Evolutionary conservation across 495 filamentous ascomycete species (phyloP).

Genomic region (Penicillium ucsense): DNA sequence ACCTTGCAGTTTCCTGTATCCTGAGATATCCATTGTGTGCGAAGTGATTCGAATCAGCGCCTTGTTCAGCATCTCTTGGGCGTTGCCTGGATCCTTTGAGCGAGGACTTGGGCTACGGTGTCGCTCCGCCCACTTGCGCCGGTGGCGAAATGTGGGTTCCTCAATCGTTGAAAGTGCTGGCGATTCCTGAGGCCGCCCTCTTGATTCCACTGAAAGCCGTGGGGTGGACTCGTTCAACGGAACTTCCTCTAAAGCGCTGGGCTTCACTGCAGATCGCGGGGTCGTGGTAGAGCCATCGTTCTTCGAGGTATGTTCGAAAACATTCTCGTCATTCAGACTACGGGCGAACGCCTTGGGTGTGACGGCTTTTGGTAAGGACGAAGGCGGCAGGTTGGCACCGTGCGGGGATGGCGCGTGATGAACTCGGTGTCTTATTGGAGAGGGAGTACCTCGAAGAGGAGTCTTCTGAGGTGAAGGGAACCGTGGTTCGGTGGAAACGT

Average conservation of each 20-base stretch:
- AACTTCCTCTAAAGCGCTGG: constrained; percentile 19
- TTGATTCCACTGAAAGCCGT: constrained; percentile 2
- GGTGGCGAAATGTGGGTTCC: constrained; percentile 12
- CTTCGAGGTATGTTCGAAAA: constrained; percentile 6
- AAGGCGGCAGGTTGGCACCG: background rate
- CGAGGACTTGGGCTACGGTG: constrained; percentile 28
- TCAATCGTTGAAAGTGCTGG: constrained; percentile 1
- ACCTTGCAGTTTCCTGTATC: constrained; percentile 78
- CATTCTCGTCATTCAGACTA: constrained; percentile 21
- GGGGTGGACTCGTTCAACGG: constrained; percentile 12
- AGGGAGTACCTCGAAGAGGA: constrained; percentile 14
- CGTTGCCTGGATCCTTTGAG: constrained; percentile 38
- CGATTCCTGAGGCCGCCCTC: constrained; percentile 13
- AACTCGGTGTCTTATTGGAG: constrained; percentile 12
- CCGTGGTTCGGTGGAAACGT: constrained; percentile 4
- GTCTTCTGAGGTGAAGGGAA: constrained; percentile 13
- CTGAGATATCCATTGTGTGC: constrained; percentile 69
- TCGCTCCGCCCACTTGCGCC: constrained; percentile 19
- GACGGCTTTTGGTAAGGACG: constrained; percentile 2
- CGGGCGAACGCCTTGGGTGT: background rate
- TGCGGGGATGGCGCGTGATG: constrained; percentile 5
- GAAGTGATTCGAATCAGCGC: constrained; percentile 65
- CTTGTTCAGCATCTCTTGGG: constrained; percentile 55
- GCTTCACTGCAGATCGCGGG: constrained; percentile 13
- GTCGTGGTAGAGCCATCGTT: constrained; percentile 7